Base-by-base conservation (phyloP, 768 basidiomycete species). In the Phlegmacium glaucopus region DNA sequence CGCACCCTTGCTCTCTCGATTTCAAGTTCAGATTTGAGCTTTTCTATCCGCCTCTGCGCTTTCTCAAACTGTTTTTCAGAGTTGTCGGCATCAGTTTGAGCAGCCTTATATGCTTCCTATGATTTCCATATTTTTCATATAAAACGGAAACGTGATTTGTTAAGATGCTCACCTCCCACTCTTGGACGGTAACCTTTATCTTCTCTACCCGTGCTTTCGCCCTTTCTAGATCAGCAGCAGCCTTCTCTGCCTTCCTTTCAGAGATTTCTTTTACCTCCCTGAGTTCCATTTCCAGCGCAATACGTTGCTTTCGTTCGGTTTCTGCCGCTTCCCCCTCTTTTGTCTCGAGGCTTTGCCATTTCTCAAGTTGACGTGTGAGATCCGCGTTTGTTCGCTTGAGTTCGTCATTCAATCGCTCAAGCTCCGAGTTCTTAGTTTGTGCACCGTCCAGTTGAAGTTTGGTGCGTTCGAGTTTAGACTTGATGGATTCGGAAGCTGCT, bases 261-360 rank as follows among this genome's bases (percentile, higher is more conserved):
- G 69, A 55, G 15, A 65, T 61, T 29, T 62, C 59, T 53, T 75
- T 72, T 7, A 82, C 62, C 32, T 78, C 75, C 45, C 70, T 68
- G 12, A 81, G 67, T 46, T 78, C 66, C 3, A 76, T 64, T 47
- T 89, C 83, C 9, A 88, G 68, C 27, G 81, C 76, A 9, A 74
- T 66, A 9, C 77, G 76, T 46, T 72, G 68, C 58, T 80, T 82
- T 35, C 80, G 73, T 43, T 75, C 64, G 6, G 66, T 61, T 44
- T 83, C 85, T 8, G 75, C 69, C 27, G 85, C 81, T 13, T 70
- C 76, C 9, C 75, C 80, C 39, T 80, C 85, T 40, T 79, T 81
- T 22, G 69, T 80, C 56, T 89, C 88, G 13, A 87, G 62, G 22
- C 63, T 74, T 56, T 85, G 74, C 85, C 85, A 88, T 57, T 83